A percentile compares a stretch with the other conserved stretches of the same genome.
These are phyloP conservation scores for Oenanthe javanica DNA, from an alignment of 140 eudicot genomes.

Conservation along the genomic window DNA sequence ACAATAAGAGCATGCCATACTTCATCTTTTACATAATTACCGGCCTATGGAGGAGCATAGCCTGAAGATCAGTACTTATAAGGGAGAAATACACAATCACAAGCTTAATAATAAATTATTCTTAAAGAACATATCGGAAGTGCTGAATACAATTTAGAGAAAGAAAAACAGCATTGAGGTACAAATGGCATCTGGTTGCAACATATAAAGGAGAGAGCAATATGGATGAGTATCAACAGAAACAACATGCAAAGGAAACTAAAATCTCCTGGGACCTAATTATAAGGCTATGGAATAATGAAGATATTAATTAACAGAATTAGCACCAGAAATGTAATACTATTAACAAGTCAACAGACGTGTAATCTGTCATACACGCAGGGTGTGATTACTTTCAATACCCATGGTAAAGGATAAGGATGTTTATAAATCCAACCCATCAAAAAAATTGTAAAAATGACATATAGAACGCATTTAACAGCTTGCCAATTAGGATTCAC, in stretches of 20 bases:
- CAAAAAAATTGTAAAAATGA: too few species aligned
- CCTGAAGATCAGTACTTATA: conserved; percentile 34
- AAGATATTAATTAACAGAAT: background rate
- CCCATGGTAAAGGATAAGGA: background rate
- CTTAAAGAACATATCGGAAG: background rate
- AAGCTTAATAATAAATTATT: background rate
- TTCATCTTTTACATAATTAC: conserved; percentile 35
- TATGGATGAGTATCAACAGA: background rate
- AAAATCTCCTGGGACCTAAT: background rate
- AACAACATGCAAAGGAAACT: background rate
- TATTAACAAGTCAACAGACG: background rate
- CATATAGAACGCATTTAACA: background rate
- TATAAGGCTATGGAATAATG: background rate
- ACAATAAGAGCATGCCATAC: conserved; percentile 84
- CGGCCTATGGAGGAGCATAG: conserved; percentile 43
- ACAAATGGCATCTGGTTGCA: background rate
- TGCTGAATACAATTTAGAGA: background rate
- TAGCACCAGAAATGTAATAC: background rate
- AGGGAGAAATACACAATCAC: conserved; percentile 12
- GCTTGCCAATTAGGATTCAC: background rate
- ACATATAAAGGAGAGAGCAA: conserved; percentile 4
- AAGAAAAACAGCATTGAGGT: background rate
- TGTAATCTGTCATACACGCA: background rate
- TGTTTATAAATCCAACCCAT: background rate
- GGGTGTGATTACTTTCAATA: background rate